Evolutionary conservation across 108 stramenopile genomes (phyloP).

Genomic region (Nannochloropsis gaditana): DNA sequence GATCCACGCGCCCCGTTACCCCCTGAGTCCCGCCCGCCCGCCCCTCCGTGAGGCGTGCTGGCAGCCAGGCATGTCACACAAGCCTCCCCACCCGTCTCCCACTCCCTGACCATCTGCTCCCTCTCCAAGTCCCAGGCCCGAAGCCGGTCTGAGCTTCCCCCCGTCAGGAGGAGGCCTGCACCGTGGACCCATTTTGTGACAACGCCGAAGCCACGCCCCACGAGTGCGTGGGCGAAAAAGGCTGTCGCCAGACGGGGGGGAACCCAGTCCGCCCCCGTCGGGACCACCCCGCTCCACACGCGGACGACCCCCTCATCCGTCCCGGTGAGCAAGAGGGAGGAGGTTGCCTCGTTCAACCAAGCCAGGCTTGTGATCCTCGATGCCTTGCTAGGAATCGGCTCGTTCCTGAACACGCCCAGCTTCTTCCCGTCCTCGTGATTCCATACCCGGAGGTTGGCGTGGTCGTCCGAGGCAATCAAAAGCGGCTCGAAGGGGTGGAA

Average conservation of each 20-base stretch:
- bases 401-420: constrained; percentile 31
- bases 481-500: constrained; percentile 89
- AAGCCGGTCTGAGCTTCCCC: constrained; percentile 69
- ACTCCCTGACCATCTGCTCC: constrained; percentile 62
- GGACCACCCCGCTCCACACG: constrained; percentile 68
- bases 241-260: constrained; percentile 66
- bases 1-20: constrained; percentile 45
- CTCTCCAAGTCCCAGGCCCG: constrained; percentile 81
- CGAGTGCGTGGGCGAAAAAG: constrained; percentile 69
- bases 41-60: constrained; percentile 46
- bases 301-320: constrained; percentile 84
- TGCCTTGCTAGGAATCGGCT: constrained; percentile 34
- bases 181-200: constrained; percentile 76
- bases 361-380: constrained; percentile 69
- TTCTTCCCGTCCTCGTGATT: constrained; percentile 50
- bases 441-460: constrained; percentile 72
- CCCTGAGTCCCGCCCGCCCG: constrained; percentile 19
- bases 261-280: constrained; percentile 57
- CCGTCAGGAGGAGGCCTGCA: constrained; percentile 64
- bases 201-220: constrained; percentile 61
- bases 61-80: constrained; percentile 71
- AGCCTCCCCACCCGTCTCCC: constrained; percentile 59
- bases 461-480: constrained; percentile 70
- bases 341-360: constrained; percentile 81
- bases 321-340: constrained; percentile 72